These are phyloP conservation scores for Dothideomycetidae sp. DNA, from an alignment of 2,329 filamentous ascomycete genomes.

Conservation along the genomic window DNA sequence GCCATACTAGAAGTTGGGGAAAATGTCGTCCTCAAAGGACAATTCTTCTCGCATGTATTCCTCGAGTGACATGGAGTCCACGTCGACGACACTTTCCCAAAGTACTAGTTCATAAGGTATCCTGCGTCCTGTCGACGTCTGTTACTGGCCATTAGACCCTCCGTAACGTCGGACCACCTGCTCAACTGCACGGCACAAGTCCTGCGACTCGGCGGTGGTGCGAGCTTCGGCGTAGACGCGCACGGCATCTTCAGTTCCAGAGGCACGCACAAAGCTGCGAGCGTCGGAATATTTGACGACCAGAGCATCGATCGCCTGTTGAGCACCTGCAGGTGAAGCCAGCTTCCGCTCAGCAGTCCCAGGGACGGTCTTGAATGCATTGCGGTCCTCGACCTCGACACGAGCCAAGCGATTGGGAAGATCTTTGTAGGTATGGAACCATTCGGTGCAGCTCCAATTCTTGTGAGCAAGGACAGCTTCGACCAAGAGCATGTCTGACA, in stretches of 20 bases:
- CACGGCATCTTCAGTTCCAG: constrained; percentile 90
- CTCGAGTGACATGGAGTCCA: too few species aligned
- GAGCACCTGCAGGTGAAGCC: constrained; percentile 61
- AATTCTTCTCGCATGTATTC: not conserved
- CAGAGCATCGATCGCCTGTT: constrained; percentile 71
- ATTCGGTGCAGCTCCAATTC: constrained; percentile 75
- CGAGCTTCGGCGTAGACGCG: constrained; percentile 84
- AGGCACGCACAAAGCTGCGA: constrained; percentile 79
- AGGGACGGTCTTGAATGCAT: constrained; percentile 79
- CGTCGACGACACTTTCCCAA: too few species aligned
- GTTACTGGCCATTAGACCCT: not conserved
- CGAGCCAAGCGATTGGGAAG: constrained; percentile 90
- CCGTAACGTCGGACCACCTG: constrained; percentile 11
- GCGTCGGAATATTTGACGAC: constrained; percentile 86
- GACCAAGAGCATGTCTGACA: constrained; percentile 90
- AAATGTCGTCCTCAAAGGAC: not conserved
- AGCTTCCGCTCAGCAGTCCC: constrained; percentile 66
- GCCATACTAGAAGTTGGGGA: not conserved
- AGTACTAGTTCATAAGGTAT: too few species aligned
- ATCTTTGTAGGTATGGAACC: constrained; percentile 85
- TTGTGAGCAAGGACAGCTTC: constrained; percentile 96
- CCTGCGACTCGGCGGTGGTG: constrained; percentile 12
- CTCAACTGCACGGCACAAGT: constrained; percentile 11
- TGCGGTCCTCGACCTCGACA: constrained; percentile 77
- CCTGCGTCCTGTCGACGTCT: not conserved